Conservation (phyloP, 352 stramenopile genomes). For the Thalassiosira exigua region DNA sequence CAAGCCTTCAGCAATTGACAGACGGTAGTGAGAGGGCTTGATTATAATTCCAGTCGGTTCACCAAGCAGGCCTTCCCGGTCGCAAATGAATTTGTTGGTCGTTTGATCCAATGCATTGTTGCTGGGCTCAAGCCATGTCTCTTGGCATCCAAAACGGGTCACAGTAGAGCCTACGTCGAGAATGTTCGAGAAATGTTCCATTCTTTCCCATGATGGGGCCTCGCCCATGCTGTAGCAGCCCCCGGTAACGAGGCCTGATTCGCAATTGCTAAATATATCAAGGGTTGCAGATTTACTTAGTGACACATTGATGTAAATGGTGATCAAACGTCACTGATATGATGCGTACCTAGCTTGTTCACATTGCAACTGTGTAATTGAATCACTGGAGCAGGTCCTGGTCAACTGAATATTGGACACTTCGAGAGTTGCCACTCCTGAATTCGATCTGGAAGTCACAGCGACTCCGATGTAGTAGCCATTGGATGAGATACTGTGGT, state of each 20-base stretch:
- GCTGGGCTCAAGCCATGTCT: neutral
- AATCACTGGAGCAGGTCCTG: conserved; percentile 22
- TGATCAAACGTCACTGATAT: no score
- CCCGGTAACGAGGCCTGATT: conserved; percentile 23
- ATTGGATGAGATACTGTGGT: conserved; percentile 40
- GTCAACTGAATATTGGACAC: conserved; percentile 47
- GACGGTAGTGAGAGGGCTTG: conserved; percentile 28
- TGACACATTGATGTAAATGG: no score
- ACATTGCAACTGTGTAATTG: conserved; percentile 49
- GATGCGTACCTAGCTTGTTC: no score
- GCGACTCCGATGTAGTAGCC: conserved; percentile 60
- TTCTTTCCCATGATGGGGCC: conserved; percentile 40
- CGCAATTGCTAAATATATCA: conserved; percentile 60
- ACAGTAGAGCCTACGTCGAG: conserved; percentile 44
- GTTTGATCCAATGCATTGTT: conserved; percentile 26
- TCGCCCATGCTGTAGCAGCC: conserved; percentile 43
- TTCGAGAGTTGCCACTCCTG: neutral
- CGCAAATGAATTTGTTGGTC: conserved; percentile 32
- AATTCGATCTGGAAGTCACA: conserved; percentile 34
- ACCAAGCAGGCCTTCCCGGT: neutral
- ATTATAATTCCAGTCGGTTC: conserved; percentile 17
- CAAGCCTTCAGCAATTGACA: conserved; percentile 37
- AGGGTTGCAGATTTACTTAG: no score
- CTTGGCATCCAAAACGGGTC: conserved; percentile 37
- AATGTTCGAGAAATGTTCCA: conserved; percentile 11